phyloP scores from a whole-genome alignment of 768 basidiomycete species.

The Tephrocybe rancida region DNA sequence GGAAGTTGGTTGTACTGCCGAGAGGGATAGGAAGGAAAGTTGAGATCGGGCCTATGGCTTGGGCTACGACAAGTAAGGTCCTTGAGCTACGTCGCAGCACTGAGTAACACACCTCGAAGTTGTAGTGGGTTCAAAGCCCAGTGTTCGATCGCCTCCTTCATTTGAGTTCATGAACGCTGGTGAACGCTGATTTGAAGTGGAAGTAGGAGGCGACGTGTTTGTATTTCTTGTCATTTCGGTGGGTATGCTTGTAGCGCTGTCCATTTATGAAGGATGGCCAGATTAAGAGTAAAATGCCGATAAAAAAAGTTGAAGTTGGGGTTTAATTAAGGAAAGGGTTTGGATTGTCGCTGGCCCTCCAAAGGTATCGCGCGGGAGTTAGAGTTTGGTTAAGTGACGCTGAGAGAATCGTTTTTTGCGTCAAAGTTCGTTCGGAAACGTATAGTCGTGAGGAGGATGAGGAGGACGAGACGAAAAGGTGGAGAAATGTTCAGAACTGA shows the following conservation, averaged over 20 bases:
- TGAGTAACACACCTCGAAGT: constrained; percentile 13
- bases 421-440: not conserved
- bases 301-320: constrained; percentile 1
- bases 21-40: constrained; percentile 23
- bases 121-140: constrained; percentile 3
- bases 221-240: not conserved
- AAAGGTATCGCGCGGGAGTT: constrained; percentile 15
- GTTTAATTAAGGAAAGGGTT: constrained; percentile 3
- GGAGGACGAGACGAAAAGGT: constrained; percentile 14
- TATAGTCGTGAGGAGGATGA: constrained; percentile 4
- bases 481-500: constrained; percentile 13
- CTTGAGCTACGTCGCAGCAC: not conserved
- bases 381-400: constrained; percentile 21
- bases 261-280: constrained; percentile 4
- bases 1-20: constrained; percentile 34
- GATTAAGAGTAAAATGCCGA: constrained; percentile 8
- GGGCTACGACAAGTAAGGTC: constrained; percentile 13
- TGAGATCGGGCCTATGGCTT: constrained; percentile 13
- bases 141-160: constrained; percentile 10
- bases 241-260: constrained; percentile 3
- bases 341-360: constrained; percentile 11
- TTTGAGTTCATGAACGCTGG: constrained; percentile 4
- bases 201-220: not conserved
- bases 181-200: constrained; percentile 5
- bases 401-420: not conserved